Base-by-base conservation (phyloP, 371 early-diverging fungal species). In the Phascolomyces articulosus region DNA sequence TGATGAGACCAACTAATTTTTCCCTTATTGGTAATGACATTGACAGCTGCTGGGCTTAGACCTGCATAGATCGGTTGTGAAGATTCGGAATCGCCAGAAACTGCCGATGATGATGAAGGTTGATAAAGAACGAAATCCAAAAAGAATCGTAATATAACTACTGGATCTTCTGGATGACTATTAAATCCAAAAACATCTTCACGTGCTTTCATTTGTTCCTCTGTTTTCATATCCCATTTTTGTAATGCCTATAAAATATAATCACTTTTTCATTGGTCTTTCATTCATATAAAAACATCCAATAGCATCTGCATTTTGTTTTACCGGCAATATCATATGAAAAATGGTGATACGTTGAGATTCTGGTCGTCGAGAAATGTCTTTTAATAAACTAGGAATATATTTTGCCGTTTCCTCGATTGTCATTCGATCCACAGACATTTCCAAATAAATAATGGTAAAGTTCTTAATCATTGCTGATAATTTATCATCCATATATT, bases 371-470 rank as follows among this genome's bases (percentile, higher is more conserved):
- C 58, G 67, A 23, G 87, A 67, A n/a, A 92, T 86, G 3, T 80
- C 85, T 27, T 64, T 75, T 28, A 92, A 49, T 23, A 93, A 76
- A 10, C 69, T 70, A 6, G 93, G 90, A 31, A 91, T 67, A 55
- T 78, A 71, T 6, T 57, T 40, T 13, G 72, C 73, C 9, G 66
- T 73, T 40, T 76, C 79, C 58, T 84, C 84, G 0, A 72, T 56
- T 1, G 71, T 56, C 55, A 86, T 54, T 21, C 88, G 60, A 2
- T 65, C 80, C 28, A 89, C 86, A 10, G 83, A 88, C 82, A 93
- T 87, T 44, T 93, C 93, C 4, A 94, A 67, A 65, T 92, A 94
- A 34, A 93, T 84, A 3, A 93, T 68, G 2, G 89, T 84, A 60
- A 93, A 90, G 73, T 88, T 91, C 58, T 84, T 84, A 51, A 91